Evolutionary conservation across 2,329 filamentous ascomycete species (phyloP).

Genomic region (Fusarium redolens): DNA sequence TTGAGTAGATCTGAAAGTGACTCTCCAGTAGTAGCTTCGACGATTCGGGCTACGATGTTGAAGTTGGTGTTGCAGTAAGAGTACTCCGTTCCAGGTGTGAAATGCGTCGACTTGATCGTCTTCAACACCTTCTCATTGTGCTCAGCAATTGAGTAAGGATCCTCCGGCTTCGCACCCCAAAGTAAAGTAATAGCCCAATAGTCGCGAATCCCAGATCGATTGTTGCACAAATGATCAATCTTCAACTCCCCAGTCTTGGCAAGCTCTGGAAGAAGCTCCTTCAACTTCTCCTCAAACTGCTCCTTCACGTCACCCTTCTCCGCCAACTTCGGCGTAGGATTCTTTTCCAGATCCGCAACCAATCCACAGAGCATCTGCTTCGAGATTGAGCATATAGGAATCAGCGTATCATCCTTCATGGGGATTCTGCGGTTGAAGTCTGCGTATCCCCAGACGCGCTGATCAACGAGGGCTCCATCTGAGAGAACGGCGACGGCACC

Average conservation of each 20-base stretch:
- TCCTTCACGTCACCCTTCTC: slow-evolving; percentile 13
- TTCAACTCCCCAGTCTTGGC: slow-evolving; percentile 4
- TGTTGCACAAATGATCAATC: slow-evolving; percentile 26
- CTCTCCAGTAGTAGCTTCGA: slow-evolving; percentile 19
- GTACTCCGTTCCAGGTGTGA: slow-evolving; percentile 25
- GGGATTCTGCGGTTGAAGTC: slow-evolving; percentile 31
- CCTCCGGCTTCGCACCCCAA: slow-evolving; percentile 29
- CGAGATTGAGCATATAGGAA: slow-evolving; percentile 33
- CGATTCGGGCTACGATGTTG: slow-evolving; percentile 24
- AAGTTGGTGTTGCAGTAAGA: slow-evolving; percentile 35
- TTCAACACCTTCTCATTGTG: slow-evolving; percentile 19
- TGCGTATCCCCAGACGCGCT: slow-evolving; percentile 31
- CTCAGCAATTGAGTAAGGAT: slow-evolving; percentile 21
- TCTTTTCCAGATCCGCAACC: slow-evolving; percentile 23
- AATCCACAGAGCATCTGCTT: slow-evolving; percentile 35
- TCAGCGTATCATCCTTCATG: slow-evolving; percentile 22
- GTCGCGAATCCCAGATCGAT: slow-evolving; percentile 31
- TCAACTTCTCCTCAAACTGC: slow-evolving; percentile 26
- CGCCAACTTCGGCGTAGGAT: slow-evolving; percentile 12
- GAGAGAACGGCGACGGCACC: slow-evolving; percentile 28
- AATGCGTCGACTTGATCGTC: slow-evolving; percentile 20
- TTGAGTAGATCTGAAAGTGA: slow-evolving; percentile 15
- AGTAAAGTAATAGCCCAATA: slow-evolving; percentile 31
- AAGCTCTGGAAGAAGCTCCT: slow-evolving; percentile 15
- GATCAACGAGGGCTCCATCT: slow-evolving; percentile 19